These are phyloP conservation scores for Penicillium griseofulvum DNA, from an alignment of 2,329 filamentous ascomycete genomes.

Conservation along the genomic window DNA sequence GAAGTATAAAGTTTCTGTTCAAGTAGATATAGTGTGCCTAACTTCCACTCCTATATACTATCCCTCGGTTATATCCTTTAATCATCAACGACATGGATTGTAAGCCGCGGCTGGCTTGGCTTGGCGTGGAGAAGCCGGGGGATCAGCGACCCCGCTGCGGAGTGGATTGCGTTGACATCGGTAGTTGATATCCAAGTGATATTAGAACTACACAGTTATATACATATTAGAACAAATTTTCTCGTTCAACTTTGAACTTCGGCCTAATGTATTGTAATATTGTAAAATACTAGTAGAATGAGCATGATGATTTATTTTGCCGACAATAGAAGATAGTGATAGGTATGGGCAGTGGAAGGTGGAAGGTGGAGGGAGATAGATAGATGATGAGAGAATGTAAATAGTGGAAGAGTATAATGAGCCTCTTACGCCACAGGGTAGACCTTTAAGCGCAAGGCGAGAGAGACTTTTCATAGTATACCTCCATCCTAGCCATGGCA, in stretches of 20 bases:
- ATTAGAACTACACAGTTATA: neutral
- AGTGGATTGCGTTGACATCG: neutral
- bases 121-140: conserved; percentile 3
- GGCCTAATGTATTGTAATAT: neutral
- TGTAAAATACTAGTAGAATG: neutral
- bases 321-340: neutral
- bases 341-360: too few relatives aligned
- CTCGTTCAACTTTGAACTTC: neutral
- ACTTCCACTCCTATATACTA: neutral
- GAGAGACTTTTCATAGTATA: neutral
- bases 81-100: neutral
- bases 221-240: neutral
- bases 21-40: neutral
- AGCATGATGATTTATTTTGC: neutral
- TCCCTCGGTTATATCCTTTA: neutral
- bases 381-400: neutral
- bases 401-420: neutral
- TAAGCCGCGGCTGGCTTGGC: neutral
- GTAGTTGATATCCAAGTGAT: neutral
- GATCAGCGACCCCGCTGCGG: conserved; percentile 7
- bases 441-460: neutral
- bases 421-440: neutral
- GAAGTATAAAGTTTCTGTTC: neutral
- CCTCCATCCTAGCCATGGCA: neutral
- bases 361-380: neutral